phyloP scores from a whole-genome alignment of 495 filamentous ascomycete genomes.

The Usnea hakonensis region DNA sequence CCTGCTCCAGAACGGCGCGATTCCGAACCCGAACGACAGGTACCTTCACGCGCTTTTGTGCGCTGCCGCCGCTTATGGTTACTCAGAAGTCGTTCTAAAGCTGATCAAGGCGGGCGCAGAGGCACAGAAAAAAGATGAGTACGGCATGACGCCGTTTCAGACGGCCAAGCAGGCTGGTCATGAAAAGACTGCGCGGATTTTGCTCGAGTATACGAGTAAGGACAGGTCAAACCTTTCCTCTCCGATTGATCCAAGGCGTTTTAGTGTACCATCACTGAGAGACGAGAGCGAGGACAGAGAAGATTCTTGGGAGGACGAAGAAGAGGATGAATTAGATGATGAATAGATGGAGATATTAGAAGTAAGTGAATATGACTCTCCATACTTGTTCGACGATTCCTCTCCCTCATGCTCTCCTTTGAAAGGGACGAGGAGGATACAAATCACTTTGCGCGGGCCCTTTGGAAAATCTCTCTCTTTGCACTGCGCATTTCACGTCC shows the following conservation, averaged over 20 bases:
- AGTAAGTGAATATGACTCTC: too few relatives aligned
- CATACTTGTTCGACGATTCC: too few relatives aligned
- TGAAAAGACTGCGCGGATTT: slow-evolving; percentile 6
- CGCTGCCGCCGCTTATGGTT: slow-evolving; percentile 10
- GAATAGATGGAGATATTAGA: not conserved
- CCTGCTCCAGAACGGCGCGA: slow-evolving; percentile 13
- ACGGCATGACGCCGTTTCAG: slow-evolving; percentile 15
- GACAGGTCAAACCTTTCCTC: not conserved
- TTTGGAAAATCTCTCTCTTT: too few relatives aligned
- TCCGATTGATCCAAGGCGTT: not conserved
- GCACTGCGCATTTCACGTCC: too few relatives aligned
- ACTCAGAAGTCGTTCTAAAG: slow-evolving; percentile 7
- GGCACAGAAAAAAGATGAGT: slow-evolving; percentile 11
- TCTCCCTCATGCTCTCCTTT: too few relatives aligned
- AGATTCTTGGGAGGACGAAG: not conserved
- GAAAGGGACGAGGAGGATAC: too few relatives aligned
- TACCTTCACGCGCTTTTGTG: slow-evolving; percentile 7
- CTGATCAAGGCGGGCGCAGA: slow-evolving; percentile 17
- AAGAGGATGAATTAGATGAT: not conserved
- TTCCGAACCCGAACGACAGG: not conserved
- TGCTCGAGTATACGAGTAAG: not conserved
- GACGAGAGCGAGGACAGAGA: not conserved
- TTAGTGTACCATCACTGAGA: not conserved
- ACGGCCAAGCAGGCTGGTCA: slow-evolving; percentile 10
- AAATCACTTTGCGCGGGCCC: too few relatives aligned